A percentile compares a stretch with the other conserved stretches of the same genome.
Conservation (phyloP, 2,329 filamentous ascomycete genomes). For the Teratosphaeria zuluensis region DNA sequence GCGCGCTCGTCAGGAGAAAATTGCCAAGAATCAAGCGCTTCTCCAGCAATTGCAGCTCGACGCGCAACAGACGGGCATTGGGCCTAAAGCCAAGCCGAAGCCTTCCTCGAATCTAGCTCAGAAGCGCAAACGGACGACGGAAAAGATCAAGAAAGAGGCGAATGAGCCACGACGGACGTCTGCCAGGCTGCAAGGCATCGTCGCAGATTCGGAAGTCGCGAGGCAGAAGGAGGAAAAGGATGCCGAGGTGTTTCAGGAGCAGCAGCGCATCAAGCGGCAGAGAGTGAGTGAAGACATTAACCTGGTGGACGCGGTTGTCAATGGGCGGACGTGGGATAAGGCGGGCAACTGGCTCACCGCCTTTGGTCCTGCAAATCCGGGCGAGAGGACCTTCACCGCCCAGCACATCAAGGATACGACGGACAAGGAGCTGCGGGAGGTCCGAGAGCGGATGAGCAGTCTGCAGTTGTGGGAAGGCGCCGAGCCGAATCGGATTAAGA, state of each 20-base stretch:
- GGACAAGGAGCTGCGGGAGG: conserved; percentile 61
- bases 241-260: conserved; percentile 46
- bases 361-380: conserved; percentile 66
- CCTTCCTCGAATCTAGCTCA: conserved; percentile 32
- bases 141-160: conserved; percentile 48
- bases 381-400: conserved; percentile 75
- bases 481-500: conserved; percentile 77
- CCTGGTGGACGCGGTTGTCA: conserved; percentile 68
- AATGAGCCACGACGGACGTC: conserved; percentile 49
- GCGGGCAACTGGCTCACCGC: conserved; percentile 57
- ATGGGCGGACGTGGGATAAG: conserved; percentile 60
- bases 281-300: conserved; percentile 59
- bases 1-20: conserved; percentile 73
- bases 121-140: conserved; percentile 30
- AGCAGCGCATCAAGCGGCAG: conserved; percentile 51
- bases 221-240: conserved; percentile 61
- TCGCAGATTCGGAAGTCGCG: conserved; percentile 57
- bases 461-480: conserved; percentile 76
- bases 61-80: conserved; percentile 59
- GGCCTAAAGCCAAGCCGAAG: conserved; percentile 44
- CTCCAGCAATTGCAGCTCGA: conserved; percentile 65
- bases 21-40: conserved; percentile 74
- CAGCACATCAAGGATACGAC: conserved; percentile 72
- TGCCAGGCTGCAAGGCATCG: conserved; percentile 51
- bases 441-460: conserved; percentile 67